Percentiles rank a stretch among this genome's conserved stretches.
These are phyloP conservation scores for Saccharomycopsis amapae DNA, from an alignment of 805 yeast genomes.

Conservation along the genomic window DNA sequence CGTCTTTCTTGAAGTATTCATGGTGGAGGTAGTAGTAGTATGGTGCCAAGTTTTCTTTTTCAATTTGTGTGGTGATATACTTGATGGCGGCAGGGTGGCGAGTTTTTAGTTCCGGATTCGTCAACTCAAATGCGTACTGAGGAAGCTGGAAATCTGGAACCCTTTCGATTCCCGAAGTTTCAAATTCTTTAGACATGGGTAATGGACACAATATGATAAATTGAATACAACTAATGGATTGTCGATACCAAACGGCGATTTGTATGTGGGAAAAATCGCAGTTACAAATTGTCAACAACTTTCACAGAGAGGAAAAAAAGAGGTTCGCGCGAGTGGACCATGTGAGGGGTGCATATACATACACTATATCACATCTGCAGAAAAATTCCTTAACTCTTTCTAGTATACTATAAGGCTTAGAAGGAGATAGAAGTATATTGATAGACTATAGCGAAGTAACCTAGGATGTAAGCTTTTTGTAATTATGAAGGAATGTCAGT, in stretches of 20 bases:
- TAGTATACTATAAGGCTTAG: too few species aligned
- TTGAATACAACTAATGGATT: too few species aligned
- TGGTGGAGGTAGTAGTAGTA: conserved; percentile 64
- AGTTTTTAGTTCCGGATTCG: conserved; percentile 31
- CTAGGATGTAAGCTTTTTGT: too few species aligned
- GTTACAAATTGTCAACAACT: too few species aligned
- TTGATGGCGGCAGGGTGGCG: conserved; percentile 38
- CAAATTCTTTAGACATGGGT: conserved; percentile 31
- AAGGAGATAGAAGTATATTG: too few species aligned
- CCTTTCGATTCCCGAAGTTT: conserved; percentile 43
- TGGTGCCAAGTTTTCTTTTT: conserved; percentile 65
- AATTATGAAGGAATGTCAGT: too few species aligned
- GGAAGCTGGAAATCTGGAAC: conserved; percentile 80
- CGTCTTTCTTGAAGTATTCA: conserved; percentile 32
- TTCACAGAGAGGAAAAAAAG: background rate
- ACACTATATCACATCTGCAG: background rate
- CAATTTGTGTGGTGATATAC: conserved; percentile 48
- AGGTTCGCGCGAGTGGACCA: background rate
- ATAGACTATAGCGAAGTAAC: too few species aligned
- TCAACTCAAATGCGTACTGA: conserved; percentile 66
- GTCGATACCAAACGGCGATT: too few species aligned
- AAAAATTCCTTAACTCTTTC: too few species aligned
- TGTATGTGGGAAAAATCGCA: too few species aligned
- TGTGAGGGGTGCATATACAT: background rate
- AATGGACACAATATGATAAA: background rate